Evolutionary conservation across 2,329 filamentous ascomycete genomes (phyloP).

Genomic region (Alternaria brassicicola): DNA sequence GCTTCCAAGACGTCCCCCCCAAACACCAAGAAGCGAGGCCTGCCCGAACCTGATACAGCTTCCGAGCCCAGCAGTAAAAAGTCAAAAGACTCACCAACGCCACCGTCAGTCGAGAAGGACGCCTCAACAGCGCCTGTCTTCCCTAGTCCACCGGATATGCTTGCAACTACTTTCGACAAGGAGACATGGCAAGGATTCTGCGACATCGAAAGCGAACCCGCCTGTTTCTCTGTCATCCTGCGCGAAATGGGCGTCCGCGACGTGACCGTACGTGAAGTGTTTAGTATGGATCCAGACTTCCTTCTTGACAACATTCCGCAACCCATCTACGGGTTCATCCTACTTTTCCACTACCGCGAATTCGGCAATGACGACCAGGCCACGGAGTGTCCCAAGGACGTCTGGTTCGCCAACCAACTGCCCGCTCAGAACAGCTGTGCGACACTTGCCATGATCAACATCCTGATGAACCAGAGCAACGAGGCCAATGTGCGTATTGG

Average conservation of each 20-base stretch:
- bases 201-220: conserved; percentile 89
- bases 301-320: conserved; percentile 33
- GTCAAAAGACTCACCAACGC: conserved; percentile 14
- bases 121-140: conserved; percentile 9
- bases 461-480: conserved; percentile 76
- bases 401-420: conserved; percentile 97
- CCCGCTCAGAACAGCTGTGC: conserved; percentile 75
- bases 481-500: conserved; percentile 67
- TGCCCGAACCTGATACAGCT: conserved; percentile 7
- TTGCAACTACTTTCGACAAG: conserved; percentile 49
- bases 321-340: conserved; percentile 79
- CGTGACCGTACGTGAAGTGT: conserved; percentile 77
- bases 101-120: neutral
- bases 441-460: conserved; percentile 90
- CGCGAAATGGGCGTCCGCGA: conserved; percentile 76
- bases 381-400: conserved; percentile 64
- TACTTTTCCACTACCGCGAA: conserved; percentile 75
- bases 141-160: conserved; percentile 35
- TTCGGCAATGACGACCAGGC: conserved; percentile 57
- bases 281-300: conserved; percentile 65
- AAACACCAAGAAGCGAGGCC: conserved; percentile 25
- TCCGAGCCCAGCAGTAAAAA: conserved; percentile 26
- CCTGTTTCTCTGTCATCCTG: conserved; percentile 83
- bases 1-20: conserved; percentile 7
- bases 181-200: conserved; percentile 72